Base-by-base conservation (phyloP, 441 rosid genomes). In the Mallotus repandus region DNA sequence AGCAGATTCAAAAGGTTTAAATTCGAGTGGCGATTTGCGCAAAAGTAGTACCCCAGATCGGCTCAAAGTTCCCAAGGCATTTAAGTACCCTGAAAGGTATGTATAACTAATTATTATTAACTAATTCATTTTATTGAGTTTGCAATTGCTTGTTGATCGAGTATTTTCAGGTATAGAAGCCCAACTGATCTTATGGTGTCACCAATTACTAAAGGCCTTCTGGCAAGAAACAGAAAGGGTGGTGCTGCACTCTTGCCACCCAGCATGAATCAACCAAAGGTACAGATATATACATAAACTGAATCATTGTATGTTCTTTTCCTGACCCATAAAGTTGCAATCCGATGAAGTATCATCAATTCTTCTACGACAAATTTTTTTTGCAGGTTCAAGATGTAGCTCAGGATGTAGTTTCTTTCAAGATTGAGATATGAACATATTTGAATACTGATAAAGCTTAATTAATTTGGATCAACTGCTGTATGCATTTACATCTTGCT, bases 151-250 rank as follows among this genome's bases (percentile, higher is more conserved):
- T 59, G 48, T 46, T 57, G 35, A 21, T 15, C 63, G 46, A 65
- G 66, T 64, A 16, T 1, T 66, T 53, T 63, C 70, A 92, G 97
- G 84, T 89, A 94, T 65, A 81, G 88, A 68, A 94, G 97, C 74
- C 98, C 97, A n/a, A 94, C 98, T 13, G 97, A 92, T 76, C 86
- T 89, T 45, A 87, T 94, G 88, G 80, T 94, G 80, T 94, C 97
- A 22, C 97, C 97, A 1, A 72, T 90, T 68, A 86, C 97, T 0
- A 87, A 86, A 85, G 96, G 94, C 70, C 80, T 94, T 73, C 92
- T 94, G 7, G 97, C 93, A 3, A 83, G 98, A 81, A 85, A 79
- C 84, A 84, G 89, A 80, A 90, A 84, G 79, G 76, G 78, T 18
- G 76, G 78, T 15, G 81, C 78, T 73, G 74, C 81, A 22, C 87